Conservation (phyloP, 768 basidiomycete genomes). For the Suillus weaverae region DNA sequence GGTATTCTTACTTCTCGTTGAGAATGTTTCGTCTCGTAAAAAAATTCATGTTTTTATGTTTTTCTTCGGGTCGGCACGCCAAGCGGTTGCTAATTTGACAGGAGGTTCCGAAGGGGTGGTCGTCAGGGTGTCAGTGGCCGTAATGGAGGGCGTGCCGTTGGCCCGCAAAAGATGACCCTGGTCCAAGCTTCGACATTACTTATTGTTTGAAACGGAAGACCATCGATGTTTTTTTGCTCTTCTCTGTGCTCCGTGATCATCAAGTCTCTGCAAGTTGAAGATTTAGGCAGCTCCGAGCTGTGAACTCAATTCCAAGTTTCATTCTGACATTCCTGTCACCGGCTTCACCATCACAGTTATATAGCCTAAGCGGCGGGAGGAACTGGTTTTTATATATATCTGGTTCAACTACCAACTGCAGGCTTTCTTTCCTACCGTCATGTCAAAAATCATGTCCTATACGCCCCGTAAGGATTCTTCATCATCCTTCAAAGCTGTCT, state of each 20-base stretch:
- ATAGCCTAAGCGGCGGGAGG: slow-evolving; percentile 1
- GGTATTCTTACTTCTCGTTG: not conserved
- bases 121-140: slow-evolving; percentile 7
- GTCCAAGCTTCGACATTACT: not conserved
- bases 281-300: not conserved
- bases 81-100: slow-evolving; percentile 4
- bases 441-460: not conserved
- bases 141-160: not conserved
- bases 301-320: slow-evolving; percentile 3
- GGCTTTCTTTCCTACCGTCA: not conserved
- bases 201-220: not conserved
- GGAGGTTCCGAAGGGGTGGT: slow-evolving; percentile 8
- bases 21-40: not conserved
- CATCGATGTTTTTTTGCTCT: not conserved
- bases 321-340: slow-evolving; percentile 1
- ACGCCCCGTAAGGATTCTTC: not conserved
- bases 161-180: slow-evolving; percentile 5
- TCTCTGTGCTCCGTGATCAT: not conserved
- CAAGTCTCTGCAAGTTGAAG: not conserved
- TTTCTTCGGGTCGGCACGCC: slow-evolving; percentile 3
- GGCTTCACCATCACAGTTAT: not conserved
- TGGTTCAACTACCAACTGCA: not conserved
- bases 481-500: not conserved
- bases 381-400: not conserved
- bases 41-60: not conserved